Conservation (phyloP, 768 basidiomycete genomes). For the Butyriboletus loyo region DNA sequence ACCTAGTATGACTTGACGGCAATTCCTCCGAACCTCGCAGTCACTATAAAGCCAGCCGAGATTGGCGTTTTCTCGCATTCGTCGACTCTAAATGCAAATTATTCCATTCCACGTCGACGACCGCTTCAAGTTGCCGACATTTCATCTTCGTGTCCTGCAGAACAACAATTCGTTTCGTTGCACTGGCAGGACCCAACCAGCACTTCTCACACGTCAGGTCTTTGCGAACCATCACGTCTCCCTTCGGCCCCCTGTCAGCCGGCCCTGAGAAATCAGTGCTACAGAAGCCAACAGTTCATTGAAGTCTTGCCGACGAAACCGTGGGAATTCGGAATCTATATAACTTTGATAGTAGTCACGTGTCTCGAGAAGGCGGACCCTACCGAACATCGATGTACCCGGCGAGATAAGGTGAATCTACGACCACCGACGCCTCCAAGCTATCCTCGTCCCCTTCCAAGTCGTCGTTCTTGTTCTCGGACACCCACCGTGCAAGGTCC, state of each 20-base stretch:
- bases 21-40: neutral
- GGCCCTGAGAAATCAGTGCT: too few species aligned
- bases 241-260: neutral
- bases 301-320: slow-evolving; percentile 7
- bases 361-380: too few species aligned
- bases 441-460: neutral
- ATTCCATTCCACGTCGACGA: neutral
- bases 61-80: too few species aligned
- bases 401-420: slow-evolving; percentile 8
- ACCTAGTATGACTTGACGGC: neutral
- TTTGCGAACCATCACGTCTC: neutral
- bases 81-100: too few species aligned
- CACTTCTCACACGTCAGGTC: neutral
- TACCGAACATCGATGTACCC: slow-evolving; percentile 9
- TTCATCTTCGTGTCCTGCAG: neutral
- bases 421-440: slow-evolving; percentile 6
- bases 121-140: neutral
- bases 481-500: neutral
- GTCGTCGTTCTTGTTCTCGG: neutral
- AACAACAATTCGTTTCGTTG: neutral
- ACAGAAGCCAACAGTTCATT: too few species aligned
- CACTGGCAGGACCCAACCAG: neutral
- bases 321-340: neutral
- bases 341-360: neutral
- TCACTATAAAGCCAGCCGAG: neutral